A percentile compares a stretch with the other conserved stretches of the same genome.
Conservation (phyloP, 23 red algal genomes). For the Cyanidioschyzon merolae region DNA sequence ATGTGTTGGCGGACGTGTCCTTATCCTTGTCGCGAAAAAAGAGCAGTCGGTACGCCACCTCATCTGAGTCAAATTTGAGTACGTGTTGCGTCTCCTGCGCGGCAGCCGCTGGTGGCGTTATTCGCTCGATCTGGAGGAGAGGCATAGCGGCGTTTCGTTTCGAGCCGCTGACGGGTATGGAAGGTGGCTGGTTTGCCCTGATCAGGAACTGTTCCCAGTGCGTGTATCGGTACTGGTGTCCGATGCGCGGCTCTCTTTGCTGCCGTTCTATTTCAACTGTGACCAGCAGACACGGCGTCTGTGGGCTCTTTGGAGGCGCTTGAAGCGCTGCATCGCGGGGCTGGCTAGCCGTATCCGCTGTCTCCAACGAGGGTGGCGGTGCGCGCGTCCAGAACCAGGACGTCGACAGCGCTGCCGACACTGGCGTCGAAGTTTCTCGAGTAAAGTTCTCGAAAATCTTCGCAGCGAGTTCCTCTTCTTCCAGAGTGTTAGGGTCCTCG, state of each 20-base stretch:
- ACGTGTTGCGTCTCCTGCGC: background rate
- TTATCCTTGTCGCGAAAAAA: background rate
- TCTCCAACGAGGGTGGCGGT: too few species aligned
- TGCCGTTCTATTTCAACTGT: background rate
- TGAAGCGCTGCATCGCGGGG: too few species aligned
- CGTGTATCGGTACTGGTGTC: background rate
- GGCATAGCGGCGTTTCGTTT: background rate
- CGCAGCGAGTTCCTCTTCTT: background rate
- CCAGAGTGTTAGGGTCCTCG: background rate
- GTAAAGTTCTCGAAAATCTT: background rate
- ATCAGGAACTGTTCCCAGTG: background rate
- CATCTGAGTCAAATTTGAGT: background rate
- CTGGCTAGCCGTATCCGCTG: too few species aligned
- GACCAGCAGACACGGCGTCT: too few species aligned
- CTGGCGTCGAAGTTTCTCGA: background rate
- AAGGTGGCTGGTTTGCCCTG: background rate
- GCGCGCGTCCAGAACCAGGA: background rate
- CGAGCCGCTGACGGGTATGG: background rate
- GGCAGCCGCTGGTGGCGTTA: background rate
- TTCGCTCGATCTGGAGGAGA: background rate
- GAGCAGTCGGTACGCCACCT: background rate
- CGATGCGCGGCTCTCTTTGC: background rate
- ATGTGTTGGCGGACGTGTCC: background rate
- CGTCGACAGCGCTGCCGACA: background rate
- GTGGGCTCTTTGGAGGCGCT: too few species aligned